A percentile compares a stretch with the other conserved stretches of the same genome.
Conservation (phyloP, 768 basidiomycete species). For the Hydnum rufescens region DNA sequence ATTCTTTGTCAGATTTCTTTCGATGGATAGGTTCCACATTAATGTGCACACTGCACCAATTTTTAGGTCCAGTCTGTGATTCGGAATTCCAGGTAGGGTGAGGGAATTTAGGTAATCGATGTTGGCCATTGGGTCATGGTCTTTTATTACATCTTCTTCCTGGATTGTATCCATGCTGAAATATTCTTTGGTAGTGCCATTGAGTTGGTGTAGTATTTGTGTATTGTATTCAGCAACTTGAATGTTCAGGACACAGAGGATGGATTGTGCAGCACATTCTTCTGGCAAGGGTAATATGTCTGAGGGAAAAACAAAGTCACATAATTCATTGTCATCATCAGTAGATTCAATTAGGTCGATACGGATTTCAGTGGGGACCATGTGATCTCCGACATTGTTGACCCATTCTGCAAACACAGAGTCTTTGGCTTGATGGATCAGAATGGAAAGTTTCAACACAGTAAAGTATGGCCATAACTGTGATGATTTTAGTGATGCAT, state of each 20-base stretch:
- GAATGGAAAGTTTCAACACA: not conserved
- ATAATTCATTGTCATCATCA: too few species aligned
- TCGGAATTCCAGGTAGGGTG: conserved; percentile 14
- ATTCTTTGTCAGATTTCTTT: conserved; percentile 24
- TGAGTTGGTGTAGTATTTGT: not conserved
- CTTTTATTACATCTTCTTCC: not conserved
- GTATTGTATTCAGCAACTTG: not conserved
- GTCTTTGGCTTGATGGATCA: not conserved
- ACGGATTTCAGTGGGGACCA: too few species aligned
- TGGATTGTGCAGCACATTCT: too few species aligned
- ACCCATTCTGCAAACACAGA: not conserved
- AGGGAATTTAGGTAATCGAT: conserved; percentile 13
- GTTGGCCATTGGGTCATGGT: not conserved
- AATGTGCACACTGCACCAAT: conserved; percentile 17
- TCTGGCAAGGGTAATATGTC: too few species aligned
- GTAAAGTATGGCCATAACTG: not conserved
- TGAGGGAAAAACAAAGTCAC: too few species aligned
- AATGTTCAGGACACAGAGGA: too few species aligned
- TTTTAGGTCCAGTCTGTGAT: conserved; percentile 17
- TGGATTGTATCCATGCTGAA: not conserved
- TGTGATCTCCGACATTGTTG: not conserved
- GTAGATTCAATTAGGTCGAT: too few species aligned
- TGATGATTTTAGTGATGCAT: not conserved
- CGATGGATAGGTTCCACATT: conserved; percentile 23
- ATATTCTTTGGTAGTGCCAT: not conserved